These are phyloP conservation scores for Sphagnum magellanicum DNA, from an alignment of 228 moss, liverwort and hornwort species.

Conservation along the genomic window DNA sequence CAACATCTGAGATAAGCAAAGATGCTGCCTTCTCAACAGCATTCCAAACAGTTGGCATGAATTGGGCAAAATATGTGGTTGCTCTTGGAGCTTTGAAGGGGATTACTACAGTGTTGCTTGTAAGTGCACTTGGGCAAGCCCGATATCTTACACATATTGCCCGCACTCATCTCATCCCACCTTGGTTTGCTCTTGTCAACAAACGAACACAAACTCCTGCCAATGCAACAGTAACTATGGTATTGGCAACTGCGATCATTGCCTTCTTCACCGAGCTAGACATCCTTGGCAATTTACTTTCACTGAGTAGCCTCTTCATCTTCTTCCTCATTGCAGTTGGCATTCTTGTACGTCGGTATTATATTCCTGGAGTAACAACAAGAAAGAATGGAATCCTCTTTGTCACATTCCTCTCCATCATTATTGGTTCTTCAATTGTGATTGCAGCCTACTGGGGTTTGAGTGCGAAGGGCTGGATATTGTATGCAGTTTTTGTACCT, in stretches of 20 bases:
- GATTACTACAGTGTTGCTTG: slow-evolving; percentile 66
- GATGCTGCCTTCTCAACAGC: slow-evolving; percentile 63
- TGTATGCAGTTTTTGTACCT: slow-evolving; percentile 7
- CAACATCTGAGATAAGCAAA: slow-evolving; percentile 25
- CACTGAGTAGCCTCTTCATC: slow-evolving; percentile 75
- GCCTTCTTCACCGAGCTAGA: slow-evolving; percentile 63
- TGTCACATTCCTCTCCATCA: slow-evolving; percentile 6
- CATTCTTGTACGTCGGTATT: slow-evolving; percentile 66
- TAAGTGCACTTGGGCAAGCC: slow-evolving; percentile 53
- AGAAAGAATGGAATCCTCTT: too few relatives aligned
- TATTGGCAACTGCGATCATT: slow-evolving; percentile 18
- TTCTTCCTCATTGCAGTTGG: slow-evolving; percentile 67
- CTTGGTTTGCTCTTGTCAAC: slow-evolving; percentile 69
- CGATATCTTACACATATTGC: slow-evolving; percentile 85
- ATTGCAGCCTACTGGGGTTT: slow-evolving; percentile 54
- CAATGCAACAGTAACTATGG: slow-evolving; percentile 50
- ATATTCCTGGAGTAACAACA: slow-evolving; percentile 31
- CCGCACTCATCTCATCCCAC: slow-evolving; percentile 61
- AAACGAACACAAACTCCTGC: slow-evolving; percentile 48
- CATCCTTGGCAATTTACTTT: slow-evolving; percentile 42
- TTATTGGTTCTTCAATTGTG: slow-evolving; percentile 37
- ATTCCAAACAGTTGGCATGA: slow-evolving; percentile 55
- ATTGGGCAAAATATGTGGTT: slow-evolving; percentile 74
- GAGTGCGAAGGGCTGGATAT: too few relatives aligned
- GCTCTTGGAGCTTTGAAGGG: slow-evolving; percentile 86